Evolutionary conservation across 176 grass and related monocot species (phyloP).

Genomic region (Carex scoparia): DNA sequence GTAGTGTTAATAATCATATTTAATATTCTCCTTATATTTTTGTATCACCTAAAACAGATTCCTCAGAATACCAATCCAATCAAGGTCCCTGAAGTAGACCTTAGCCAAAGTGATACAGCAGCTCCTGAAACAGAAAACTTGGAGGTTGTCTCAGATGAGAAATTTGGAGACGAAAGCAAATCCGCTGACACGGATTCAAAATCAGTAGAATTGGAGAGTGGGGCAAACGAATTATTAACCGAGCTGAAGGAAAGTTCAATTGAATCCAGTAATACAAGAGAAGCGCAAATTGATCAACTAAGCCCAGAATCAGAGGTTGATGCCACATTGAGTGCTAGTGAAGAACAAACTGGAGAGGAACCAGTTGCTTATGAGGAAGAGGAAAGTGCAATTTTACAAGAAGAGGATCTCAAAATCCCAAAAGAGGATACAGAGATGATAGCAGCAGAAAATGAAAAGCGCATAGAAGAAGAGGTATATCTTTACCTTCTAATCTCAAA

Average conservation of each 20-base stretch:
- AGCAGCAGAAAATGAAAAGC: not conserved
- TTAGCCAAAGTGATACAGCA: not conserved
- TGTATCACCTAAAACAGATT: conserved; percentile 9
- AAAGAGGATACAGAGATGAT: not conserved
- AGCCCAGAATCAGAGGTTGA: not conserved
- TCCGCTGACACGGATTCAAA: not conserved
- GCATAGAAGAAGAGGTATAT: conserved; percentile 8
- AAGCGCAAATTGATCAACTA: not conserved
- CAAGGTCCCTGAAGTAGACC: not conserved
- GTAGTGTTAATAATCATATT: not conserved
- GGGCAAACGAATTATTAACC: not conserved
- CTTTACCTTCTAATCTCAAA: not conserved
- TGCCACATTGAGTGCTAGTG: not conserved
- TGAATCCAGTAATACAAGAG: not conserved
- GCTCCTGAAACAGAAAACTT: not conserved
- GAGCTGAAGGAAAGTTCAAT: not conserved
- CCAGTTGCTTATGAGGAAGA: not conserved
- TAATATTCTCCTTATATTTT: not conserved
- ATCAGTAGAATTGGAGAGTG: not conserved
- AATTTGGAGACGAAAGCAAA: not conserved
- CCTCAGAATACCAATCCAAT: not conserved
- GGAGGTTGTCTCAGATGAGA: not conserved
- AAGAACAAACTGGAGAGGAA: not conserved
- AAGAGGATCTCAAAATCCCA: not conserved
- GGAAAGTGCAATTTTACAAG: not conserved